phyloP scores from a whole-genome alignment of 805 yeast species.

The Hanseniaspora clermontiae region DNA sequence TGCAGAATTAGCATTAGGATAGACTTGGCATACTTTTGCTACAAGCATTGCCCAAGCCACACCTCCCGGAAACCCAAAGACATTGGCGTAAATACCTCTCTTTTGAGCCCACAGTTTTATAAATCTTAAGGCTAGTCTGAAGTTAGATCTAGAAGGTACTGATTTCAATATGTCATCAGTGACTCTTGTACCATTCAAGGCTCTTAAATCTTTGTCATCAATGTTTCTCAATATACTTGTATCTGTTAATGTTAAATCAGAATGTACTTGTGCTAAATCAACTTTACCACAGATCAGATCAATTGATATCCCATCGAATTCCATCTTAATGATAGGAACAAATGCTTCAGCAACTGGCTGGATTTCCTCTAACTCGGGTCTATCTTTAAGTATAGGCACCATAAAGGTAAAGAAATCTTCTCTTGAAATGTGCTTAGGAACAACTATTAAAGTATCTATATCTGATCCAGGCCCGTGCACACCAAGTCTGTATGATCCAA shows the following conservation, averaged over 20 bases:
- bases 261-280: conserved; percentile 74
- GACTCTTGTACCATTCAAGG: conserved; percentile 91
- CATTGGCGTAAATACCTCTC: conserved; percentile 85
- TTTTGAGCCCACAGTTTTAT: conserved; percentile 95
- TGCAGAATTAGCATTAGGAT: conserved; percentile 92
- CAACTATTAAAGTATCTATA: conserved; percentile 93
- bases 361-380: conserved; percentile 80
- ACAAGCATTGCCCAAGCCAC: conserved; percentile 99
- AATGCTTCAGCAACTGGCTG: conserved; percentile 92
- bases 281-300: conserved; percentile 79
- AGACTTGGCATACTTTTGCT: conserved; percentile 92
- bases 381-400: conserved; percentile 49
- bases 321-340: conserved; percentile 90
- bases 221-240: conserved; percentile 74
- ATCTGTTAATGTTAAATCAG: conserved; percentile 60
- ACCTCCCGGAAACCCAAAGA: conserved; percentile 97
- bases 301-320: conserved; percentile 81
- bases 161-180: conserved; percentile 83
- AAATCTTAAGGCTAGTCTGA: conserved; percentile 83
- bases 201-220: conserved; percentile 81
- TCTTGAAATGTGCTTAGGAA: conserved; percentile 86
- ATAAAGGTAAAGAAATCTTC: conserved; percentile 82
- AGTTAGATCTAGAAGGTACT: conserved; percentile 87
- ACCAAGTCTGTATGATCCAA: conserved; percentile 87
- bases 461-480: conserved; percentile 98